phyloP scores from a whole-genome alignment of 345 rosid genomes.

The Lepidium aucheri region DNA sequence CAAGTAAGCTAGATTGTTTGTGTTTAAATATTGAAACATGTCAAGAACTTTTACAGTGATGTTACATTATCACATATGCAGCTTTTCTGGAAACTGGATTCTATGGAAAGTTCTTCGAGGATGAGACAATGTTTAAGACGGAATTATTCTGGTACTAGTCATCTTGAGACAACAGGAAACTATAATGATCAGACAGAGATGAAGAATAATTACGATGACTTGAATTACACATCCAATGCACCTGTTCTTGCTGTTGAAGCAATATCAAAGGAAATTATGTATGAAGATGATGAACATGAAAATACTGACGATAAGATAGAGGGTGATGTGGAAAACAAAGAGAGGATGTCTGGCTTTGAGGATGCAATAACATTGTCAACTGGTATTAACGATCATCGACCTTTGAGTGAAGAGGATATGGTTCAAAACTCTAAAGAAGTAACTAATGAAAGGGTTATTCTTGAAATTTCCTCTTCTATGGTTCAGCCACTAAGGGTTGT shows the following conservation, averaged over 20 bases:
- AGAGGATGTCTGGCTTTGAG: constrained; percentile 40
- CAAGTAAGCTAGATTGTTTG: constrained; percentile 40
- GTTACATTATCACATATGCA: constrained; percentile 21
- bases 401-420: constrained; percentile 41
- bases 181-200: constrained; percentile 42
- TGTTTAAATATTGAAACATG: background rate
- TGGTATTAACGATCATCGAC: constrained; percentile 43
- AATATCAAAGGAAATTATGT: constrained; percentile 54
- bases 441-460: constrained; percentile 69
- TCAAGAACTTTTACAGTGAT: background rate
- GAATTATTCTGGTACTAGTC: constrained; percentile 58
- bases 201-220: constrained; percentile 34
- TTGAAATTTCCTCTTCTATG: constrained; percentile 88
- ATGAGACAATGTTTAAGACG: constrained; percentile 77
- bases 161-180: constrained; percentile 65
- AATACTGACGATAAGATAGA: constrained; percentile 44
- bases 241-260: constrained; percentile 66
- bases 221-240: constrained; percentile 38
- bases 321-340: constrained; percentile 30
- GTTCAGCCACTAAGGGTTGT: constrained; percentile 69
- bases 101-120: constrained; percentile 88
- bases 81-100: constrained; percentile 92
- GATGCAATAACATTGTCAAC: constrained; percentile 33
- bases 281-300: constrained; percentile 64
- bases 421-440: constrained; percentile 40